Evolutionary conservation across 225 moss, liverwort and hornwort species (phyloP).

Genomic region (Polytrichum commune): DNA sequence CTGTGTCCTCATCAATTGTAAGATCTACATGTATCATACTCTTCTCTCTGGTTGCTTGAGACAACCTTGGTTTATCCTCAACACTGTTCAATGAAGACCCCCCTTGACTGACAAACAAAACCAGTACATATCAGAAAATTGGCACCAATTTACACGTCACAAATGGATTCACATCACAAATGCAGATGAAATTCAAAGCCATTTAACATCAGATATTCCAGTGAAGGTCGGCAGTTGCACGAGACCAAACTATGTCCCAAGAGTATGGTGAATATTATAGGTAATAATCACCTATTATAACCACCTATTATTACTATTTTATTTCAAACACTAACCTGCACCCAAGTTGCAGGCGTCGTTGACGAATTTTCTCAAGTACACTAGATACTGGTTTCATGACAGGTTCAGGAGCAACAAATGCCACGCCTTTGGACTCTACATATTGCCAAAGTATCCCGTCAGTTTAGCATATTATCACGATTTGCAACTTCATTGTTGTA

Average conservation of each 20-base stretch:
- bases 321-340: slow-evolving; percentile 39
- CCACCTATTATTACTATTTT: no score
- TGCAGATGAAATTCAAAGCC: no score
- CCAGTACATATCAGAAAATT: not conserved
- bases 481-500: no score
- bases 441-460: no score
- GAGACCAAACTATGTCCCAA: no score
- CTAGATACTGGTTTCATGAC: slow-evolving; percentile 44
- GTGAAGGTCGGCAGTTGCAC: no score
- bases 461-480: no score
- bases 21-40: slow-evolving; percentile 27
- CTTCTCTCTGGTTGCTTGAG: slow-evolving; percentile 20
- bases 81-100: slow-evolving; percentile 24
- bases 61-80: slow-evolving; percentile 27
- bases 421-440: slow-evolving; percentile 55
- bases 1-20: slow-evolving; percentile 28
- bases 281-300: no score
- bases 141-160: no score
- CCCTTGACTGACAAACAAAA: slow-evolving; percentile 24
- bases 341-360: slow-evolving; percentile 49
- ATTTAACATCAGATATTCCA: no score
- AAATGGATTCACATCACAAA: no score
- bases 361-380: slow-evolving; percentile 56
- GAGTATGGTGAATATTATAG: no score
- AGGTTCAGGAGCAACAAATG: slow-evolving; percentile 52